These are phyloP conservation scores for Venturiaceae sp. DNA, from an alignment of 2,329 filamentous ascomycete genomes.

Conservation along the genomic window DNA sequence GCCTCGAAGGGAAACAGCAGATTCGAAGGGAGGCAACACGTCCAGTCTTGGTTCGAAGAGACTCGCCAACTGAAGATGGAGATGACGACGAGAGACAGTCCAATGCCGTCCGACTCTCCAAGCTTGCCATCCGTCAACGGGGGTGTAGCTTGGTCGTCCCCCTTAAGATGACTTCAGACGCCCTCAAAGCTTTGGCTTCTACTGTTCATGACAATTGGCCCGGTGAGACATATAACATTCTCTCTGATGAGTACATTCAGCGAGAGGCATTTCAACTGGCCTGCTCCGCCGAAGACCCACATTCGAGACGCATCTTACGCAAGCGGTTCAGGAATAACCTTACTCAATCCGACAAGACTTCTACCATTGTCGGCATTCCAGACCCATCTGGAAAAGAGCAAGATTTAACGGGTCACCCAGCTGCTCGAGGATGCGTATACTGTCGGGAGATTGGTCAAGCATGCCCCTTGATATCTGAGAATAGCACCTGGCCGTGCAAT, in stretches of 20 bases:
- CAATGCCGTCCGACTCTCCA: neutral
- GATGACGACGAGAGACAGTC: neutral
- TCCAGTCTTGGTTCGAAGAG: neutral
- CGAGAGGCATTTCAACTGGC: neutral
- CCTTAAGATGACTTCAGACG: neutral
- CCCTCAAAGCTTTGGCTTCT: neutral
- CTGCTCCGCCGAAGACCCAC: neutral
- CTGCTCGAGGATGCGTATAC: neutral
- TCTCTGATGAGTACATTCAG: neutral
- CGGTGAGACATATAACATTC: neutral
- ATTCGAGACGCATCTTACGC: too few relatives aligned
- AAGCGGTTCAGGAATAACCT: too few relatives aligned
- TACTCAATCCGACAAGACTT: neutral
- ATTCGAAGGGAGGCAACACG: neutral
- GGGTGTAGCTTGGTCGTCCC: neutral
- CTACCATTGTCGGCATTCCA: neutral
- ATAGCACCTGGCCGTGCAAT: neutral
- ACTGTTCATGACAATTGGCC: conserved; percentile 1
- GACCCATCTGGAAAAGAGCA: neutral
- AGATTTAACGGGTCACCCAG: neutral
- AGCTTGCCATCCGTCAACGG: neutral
- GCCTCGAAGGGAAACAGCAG: neutral
- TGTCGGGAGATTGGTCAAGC: neutral
- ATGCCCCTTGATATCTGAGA: neutral
- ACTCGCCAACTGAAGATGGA: neutral